phyloP scores from a whole-genome alignment of 2,329 filamentous ascomycete species.

The Diaporthe eres region DNA sequence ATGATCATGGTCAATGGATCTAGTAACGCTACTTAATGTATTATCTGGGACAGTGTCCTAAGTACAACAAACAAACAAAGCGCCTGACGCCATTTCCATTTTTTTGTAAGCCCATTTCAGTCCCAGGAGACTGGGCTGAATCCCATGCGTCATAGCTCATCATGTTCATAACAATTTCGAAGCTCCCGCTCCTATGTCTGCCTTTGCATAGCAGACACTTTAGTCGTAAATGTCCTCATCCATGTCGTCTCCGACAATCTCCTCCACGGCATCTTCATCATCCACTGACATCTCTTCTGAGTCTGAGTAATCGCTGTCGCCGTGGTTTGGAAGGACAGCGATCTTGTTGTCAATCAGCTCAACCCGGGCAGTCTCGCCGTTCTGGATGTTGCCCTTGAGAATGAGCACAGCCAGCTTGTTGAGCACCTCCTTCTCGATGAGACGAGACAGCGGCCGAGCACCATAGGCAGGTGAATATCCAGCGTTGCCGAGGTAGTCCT shows the following conservation, averaged over 20 bases:
- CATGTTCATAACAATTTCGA: slow-evolving; percentile 20
- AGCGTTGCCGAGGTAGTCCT: slow-evolving; percentile 91
- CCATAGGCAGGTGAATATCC: slow-evolving; percentile 98
- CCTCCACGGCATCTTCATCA: slow-evolving; percentile 79
- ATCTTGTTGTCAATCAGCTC: slow-evolving; percentile 86
- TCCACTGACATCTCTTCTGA: slow-evolving; percentile 78
- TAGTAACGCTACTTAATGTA: slow-evolving; percentile 12
- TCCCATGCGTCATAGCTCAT: slow-evolving; percentile 13
- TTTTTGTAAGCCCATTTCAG: slow-evolving; percentile 5
- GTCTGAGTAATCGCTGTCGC: slow-evolving; percentile 73
- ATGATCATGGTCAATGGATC: neutral
- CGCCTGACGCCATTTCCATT: slow-evolving; percentile 7
- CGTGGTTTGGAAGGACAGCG: slow-evolving; percentile 85
- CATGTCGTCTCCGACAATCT: slow-evolving; percentile 74
- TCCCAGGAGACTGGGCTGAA: neutral
- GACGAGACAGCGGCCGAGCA: slow-evolving; percentile 86
- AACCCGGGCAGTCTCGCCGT: slow-evolving; percentile 87
- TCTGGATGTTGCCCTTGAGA: slow-evolving; percentile 84
- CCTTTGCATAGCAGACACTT: neutral
- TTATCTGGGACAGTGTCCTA: neutral
- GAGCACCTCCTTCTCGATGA: slow-evolving; percentile 98
- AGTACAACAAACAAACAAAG: neutral
- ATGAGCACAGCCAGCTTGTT: slow-evolving; percentile 95
- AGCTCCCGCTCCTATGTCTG: neutral
- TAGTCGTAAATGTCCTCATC: slow-evolving; percentile 63